phyloP scores from a whole-genome alignment of 352 stramenopile genomes.

The Pythium phragmitis region DNA sequence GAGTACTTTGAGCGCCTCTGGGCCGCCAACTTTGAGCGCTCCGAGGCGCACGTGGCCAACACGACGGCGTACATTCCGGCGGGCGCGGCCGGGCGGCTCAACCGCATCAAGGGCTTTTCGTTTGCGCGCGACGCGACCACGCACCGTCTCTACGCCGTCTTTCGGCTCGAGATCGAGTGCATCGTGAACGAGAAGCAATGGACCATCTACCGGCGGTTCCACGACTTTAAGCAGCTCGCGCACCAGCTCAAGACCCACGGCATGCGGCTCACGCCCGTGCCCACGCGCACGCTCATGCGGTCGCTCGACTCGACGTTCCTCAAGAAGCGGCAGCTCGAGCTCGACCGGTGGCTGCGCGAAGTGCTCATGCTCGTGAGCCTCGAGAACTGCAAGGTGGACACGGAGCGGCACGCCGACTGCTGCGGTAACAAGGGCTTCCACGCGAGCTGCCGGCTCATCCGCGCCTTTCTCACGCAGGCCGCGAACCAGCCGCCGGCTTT shows the following conservation, averaged over 20 bases:
- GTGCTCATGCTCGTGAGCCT: slow-evolving; percentile 80
- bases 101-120: slow-evolving; percentile 81
- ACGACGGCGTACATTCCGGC: slow-evolving; percentile 68
- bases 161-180: slow-evolving; percentile 82
- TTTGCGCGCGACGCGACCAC: slow-evolving; percentile 63
- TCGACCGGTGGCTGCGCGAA: slow-evolving; percentile 82
- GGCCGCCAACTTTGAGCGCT: slow-evolving; percentile 84
- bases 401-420: slow-evolving; percentile 54
- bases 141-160: slow-evolving; percentile 81
- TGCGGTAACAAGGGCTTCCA: slow-evolving; percentile 71
- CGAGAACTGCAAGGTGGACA: slow-evolving; percentile 79
- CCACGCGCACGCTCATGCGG: slow-evolving; percentile 76
- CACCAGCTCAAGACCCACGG: slow-evolving; percentile 77
- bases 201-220: slow-evolving; percentile 85
- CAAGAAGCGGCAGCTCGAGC: slow-evolving; percentile 77
- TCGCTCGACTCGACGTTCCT: slow-evolving; percentile 83
- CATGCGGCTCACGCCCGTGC: slow-evolving; percentile 72
- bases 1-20: slow-evolving; percentile 84
- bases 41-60: slow-evolving; percentile 61
- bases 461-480: slow-evolving; percentile 71
- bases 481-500: slow-evolving; percentile 74
- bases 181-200: slow-evolving; percentile 86
- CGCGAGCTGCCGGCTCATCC: slow-evolving; percentile 62
- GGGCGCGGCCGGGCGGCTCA: slow-evolving; percentile 62
- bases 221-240: slow-evolving; percentile 84